Evolutionary conservation across 1,139 yeast genomes (phyloP), one percentile per base, ranked within the genome.

Genomic region (Hyphopichia burtonii): DNA sequence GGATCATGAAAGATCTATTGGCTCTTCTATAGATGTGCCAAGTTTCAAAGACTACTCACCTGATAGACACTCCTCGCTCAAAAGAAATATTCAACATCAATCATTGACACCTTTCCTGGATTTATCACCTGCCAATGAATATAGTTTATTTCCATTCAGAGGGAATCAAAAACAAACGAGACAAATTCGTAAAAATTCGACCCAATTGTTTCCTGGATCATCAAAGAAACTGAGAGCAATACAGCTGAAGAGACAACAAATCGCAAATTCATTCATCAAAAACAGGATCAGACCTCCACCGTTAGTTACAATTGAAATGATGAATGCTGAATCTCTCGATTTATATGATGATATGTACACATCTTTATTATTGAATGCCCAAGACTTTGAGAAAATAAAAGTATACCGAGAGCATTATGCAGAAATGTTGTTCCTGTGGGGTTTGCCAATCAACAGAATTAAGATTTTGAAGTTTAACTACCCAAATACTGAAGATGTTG

Each of bases 361-460:
- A 2, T 60, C 66, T 35, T 61, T 77, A 1, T 61, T 83, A 36
- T 61, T 86, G 37, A 75, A 74, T 40, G 61, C 77, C 4, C 69
- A 73, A 22, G 76, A 77, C 41, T 70, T 68, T 22, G 63, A 58
- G 1, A 74, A 74, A 45, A 71, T 78, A 45, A 64, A 67, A 40
- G 53, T 59, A 12, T 87, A 86, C 58, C 66, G 96, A 34, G 74
- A 76, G 27, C 85, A 82, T 46, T 91, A 91, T 59, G 93, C 97
- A 0, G 79, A 84, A n/a, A 74, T 90, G 59, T 66, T 91, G 19
- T 88, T 78, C 53, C 63, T 76, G 33, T 91, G 98, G 98, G 94
- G 93, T 0, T 69, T 90, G 23, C 88, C 90, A 0, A 75, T 86
- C 16, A 80, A 83, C 50, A 65, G 96, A 31, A 78, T 87, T 28